Conservation (phyloP, 1,139 yeast genomes). For the Geotrichum phurueaensis region DNA sequence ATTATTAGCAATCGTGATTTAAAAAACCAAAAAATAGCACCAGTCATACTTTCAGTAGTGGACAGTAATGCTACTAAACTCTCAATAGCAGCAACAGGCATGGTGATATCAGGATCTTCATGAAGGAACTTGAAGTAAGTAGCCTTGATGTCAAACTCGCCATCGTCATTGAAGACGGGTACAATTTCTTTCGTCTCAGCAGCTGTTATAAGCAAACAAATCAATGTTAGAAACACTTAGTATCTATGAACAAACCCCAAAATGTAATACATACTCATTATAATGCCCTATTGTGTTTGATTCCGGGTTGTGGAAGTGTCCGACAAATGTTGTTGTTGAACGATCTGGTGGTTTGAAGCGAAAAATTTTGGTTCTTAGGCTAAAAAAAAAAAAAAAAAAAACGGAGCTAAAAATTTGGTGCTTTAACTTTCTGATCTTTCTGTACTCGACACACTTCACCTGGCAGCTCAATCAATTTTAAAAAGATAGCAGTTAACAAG, state of each 20-base stretch:
- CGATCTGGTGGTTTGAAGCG: background rate
- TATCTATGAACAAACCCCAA: background rate
- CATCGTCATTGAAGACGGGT: conserved; percentile 13
- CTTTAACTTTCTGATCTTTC: background rate
- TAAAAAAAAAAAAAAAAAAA: background rate
- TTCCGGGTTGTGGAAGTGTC: background rate
- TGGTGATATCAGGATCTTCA: conserved; percentile 91
- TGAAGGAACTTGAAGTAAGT: conserved; percentile 72
- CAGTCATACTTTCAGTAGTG: conserved; percentile 56
- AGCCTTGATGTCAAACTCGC: conserved; percentile 65
- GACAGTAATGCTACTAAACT: conserved; percentile 78
- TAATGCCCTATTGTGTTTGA: background rate
- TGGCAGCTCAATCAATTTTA: background rate
- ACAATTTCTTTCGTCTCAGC: conserved; percentile 7
- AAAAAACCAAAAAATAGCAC: background rate
- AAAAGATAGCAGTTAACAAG: background rate
- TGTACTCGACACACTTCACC: background rate
- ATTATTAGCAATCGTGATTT: background rate
- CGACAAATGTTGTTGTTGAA: background rate
- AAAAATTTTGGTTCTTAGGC: background rate
- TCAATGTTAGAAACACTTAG: background rate
- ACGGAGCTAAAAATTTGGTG: background rate
- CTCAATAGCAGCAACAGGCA: conserved; percentile 99
- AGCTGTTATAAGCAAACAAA: background rate
- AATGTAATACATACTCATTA: conserved; percentile 5